phyloP scores from a whole-genome alignment of 1,139 yeast genomes.

The Yamadazyma buinensis region DNA sequence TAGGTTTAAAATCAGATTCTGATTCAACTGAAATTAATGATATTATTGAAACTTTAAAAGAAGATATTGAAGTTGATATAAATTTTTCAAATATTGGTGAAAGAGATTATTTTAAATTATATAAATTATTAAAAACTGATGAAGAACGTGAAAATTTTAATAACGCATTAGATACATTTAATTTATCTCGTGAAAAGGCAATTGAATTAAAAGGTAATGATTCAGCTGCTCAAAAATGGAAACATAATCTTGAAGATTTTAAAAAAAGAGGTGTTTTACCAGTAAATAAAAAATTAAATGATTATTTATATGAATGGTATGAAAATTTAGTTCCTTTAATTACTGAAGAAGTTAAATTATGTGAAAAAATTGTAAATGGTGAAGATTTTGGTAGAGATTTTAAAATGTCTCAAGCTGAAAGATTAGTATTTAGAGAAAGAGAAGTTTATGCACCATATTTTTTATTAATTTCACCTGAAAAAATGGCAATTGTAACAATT shows the following conservation, averaged over 20 bases:
- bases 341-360: conserved; percentile 56
- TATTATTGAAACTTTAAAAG: no score
- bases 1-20: conserved; percentile 47
- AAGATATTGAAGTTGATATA: background rate
- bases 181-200: conserved; percentile 69
- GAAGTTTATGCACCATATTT: conserved; percentile 77
- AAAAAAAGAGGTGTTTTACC: conserved; percentile 59
- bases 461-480: conserved; percentile 67
- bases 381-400: conserved; percentile 15
- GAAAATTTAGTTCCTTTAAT: conserved; percentile 66
- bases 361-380: conserved; percentile 32
- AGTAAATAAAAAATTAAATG: conserved; percentile 60
- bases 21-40: conserved; percentile 8
- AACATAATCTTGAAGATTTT: conserved; percentile 71
- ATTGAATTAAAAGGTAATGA: conserved; percentile 78
- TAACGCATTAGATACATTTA: conserved; percentile 60
- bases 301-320: conserved; percentile 77
- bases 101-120: conserved; percentile 65
- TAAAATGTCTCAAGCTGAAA: conserved; percentile 21
- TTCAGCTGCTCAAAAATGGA: conserved; percentile 88
- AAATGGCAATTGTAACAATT: conserved; percentile 79
- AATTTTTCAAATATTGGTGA: conserved; percentile 27
- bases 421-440: conserved; percentile 45
- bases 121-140: conserved; percentile 44
- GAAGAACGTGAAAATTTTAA: conserved; percentile 60